These are phyloP conservation scores for Symbiodinium natans DNA, from an alignment of 73 alveolate species.

Conservation along the genomic window DNA sequence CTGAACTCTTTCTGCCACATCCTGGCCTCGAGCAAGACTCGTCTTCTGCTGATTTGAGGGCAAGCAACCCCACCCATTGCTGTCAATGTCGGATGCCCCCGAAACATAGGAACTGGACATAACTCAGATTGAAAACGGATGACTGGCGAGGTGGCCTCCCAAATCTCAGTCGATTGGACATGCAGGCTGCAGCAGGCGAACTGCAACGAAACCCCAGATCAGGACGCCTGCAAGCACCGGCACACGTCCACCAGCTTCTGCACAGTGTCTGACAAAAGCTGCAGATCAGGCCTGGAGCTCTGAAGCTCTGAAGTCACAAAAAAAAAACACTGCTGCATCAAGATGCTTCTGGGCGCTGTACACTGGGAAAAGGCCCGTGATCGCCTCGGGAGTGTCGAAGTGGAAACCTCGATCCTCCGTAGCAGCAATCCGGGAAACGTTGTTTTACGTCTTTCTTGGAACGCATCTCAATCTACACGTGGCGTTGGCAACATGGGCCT, in stretches of 20 bases:
- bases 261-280: conserved; percentile 36
- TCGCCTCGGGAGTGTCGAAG: conserved; percentile 81
- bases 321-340: neutral
- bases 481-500: neutral
- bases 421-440: no score
- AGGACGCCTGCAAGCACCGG: conserved; percentile 78
- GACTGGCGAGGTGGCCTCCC: conserved; percentile 46
- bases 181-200: no score
- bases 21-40: conserved; percentile 20
- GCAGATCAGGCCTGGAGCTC: conserved; percentile 58
- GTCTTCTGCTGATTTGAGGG: neutral
- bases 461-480: no score
- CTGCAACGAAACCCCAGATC: no score
- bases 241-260: conserved; percentile 77
- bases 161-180: no score
- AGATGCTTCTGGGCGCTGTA: neutral
- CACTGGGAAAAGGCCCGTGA: conserved; percentile 82
- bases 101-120: neutral
- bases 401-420: conserved; percentile 89
- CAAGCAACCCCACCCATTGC: neutral
- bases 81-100: neutral
- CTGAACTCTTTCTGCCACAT: conserved; percentile 47
- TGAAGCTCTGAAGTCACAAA: no score
- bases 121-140: conserved; percentile 80
- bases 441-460: no score